Percentiles rank a stretch among this genome's conserved stretches.
phyloP scores from a whole-genome alignment of 768 basidiomycete genomes.

The Epithele typhae region DNA sequence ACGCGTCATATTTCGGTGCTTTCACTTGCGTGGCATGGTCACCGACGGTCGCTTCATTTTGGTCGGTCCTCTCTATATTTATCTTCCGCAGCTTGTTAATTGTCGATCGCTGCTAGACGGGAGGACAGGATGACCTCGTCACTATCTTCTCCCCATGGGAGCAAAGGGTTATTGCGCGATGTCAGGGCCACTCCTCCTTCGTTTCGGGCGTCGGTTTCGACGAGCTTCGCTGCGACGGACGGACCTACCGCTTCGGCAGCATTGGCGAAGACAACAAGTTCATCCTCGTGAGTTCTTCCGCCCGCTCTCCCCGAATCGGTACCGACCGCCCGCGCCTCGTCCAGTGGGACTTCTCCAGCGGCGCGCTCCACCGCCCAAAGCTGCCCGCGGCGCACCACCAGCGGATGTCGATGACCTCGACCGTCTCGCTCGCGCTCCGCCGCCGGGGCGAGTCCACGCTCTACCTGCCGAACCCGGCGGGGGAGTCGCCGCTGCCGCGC shows the following conservation, averaged over 20 bases:
- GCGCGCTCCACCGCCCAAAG: constrained; percentile 86
- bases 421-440: constrained; percentile 66
- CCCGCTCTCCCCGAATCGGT: constrained; percentile 1
- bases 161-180: constrained; percentile 89
- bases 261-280: constrained; percentile 97
- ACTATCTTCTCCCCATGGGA: constrained; percentile 96
- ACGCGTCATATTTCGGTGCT: constrained; percentile 91
- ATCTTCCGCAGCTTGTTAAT: constrained; percentile 4
- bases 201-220: constrained; percentile 90
- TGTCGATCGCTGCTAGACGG: constrained; percentile 63
- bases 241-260: constrained; percentile 92
- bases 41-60: constrained; percentile 93
- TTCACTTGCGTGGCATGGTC: constrained; percentile 92
- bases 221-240: constrained; percentile 78
- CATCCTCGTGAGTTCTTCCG: constrained; percentile 57
- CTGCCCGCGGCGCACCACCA: constrained; percentile 66
- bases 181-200: constrained; percentile 96
- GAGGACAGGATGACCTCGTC: constrained; percentile 94
- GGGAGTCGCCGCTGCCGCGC: constrained; percentile 43
- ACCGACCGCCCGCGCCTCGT: constrained; percentile 11
- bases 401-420: constrained; percentile 75
- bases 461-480: constrained; percentile 45
- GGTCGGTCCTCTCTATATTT: no score
- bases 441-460: constrained; percentile 47
- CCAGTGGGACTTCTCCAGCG: constrained; percentile 94